Conservation (phyloP, 345 rosid species). For the Clarkia xantiana region DNA sequence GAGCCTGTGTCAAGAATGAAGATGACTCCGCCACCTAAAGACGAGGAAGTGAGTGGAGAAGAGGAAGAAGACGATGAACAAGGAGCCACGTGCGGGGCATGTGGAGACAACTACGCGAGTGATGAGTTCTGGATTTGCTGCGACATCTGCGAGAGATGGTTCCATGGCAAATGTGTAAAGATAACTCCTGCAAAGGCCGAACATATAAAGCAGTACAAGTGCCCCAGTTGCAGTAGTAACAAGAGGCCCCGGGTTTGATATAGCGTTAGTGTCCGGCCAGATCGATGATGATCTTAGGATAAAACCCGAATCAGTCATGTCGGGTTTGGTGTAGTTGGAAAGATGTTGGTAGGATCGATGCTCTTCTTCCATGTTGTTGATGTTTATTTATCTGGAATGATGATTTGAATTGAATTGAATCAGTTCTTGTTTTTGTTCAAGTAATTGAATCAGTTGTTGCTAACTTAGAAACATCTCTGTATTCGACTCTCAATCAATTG, state of each 20-base stretch:
- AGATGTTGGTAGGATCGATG: no score
- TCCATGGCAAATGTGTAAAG: conserved; percentile 99
- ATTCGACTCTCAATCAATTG: no score
- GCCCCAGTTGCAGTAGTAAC: conserved; percentile 78
- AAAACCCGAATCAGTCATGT: no score
- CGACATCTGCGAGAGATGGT: conserved; percentile 92
- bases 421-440: no score
- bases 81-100: conserved; percentile 94
- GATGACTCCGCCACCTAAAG: conserved; percentile 65
- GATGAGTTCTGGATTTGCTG: conserved; percentile 99
- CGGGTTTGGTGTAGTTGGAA: conserved; percentile 9
- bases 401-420: no score
- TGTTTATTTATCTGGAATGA: no score
- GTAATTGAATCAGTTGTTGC: no score
- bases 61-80: conserved; percentile 80
- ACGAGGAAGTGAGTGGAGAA: conserved; percentile 86
- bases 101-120: conserved; percentile 81
- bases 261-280: conserved; percentile 14
- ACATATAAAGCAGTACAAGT: conserved; percentile 96
- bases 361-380: no score
- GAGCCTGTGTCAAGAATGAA: conserved; percentile 51
- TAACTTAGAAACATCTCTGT: no score
- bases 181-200: conserved; percentile 99
- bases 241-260: conserved; percentile 79
- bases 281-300: no score